Evolutionary conservation across 2,329 filamentous ascomycete species (phyloP).

Genomic region (Fusarium dlaminii): DNA sequence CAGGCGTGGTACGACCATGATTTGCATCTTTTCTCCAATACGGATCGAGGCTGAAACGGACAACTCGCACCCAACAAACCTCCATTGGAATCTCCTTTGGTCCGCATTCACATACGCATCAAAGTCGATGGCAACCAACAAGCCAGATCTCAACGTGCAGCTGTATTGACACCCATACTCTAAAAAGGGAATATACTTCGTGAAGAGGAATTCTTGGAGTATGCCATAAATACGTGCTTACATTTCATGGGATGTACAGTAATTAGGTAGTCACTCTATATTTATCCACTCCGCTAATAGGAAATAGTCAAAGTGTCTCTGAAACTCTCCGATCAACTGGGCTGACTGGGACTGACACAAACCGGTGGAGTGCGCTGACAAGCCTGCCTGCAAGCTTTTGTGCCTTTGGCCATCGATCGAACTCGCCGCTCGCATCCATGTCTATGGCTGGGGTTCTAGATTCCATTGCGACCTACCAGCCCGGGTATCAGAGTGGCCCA

Average conservation of each 20-base stretch:
- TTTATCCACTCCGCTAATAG: slow-evolving; percentile 3
- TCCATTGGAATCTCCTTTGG: neutral
- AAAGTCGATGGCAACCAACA: slow-evolving; percentile 20
- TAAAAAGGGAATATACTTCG: slow-evolving; percentile 31
- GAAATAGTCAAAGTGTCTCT: neutral
- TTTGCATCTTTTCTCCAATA: neutral
- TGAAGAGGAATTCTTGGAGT: neutral
- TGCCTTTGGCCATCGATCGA: neutral
- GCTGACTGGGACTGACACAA: slow-evolving; percentile 11
- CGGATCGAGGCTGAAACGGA: slow-evolving; percentile 7
- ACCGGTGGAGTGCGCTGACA: slow-evolving; percentile 15
- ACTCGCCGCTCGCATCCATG: slow-evolving; percentile 12
- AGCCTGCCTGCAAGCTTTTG: neutral
- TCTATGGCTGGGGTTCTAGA: slow-evolving; percentile 12
- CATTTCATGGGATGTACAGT: neutral
- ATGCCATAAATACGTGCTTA: neutral
- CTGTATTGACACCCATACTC: slow-evolving; percentile 21
- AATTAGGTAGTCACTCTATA: neutral
- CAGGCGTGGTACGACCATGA: neutral
- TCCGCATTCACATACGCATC: neutral
- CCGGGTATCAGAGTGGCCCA: neutral
- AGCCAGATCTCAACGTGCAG: slow-evolving; percentile 24
- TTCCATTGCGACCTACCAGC: neutral
- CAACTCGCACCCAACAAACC: slow-evolving; percentile 2
- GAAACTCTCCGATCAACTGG: neutral